Conservation (phyloP, 305 asterid species). For the Fraxinus sp. region DNA sequence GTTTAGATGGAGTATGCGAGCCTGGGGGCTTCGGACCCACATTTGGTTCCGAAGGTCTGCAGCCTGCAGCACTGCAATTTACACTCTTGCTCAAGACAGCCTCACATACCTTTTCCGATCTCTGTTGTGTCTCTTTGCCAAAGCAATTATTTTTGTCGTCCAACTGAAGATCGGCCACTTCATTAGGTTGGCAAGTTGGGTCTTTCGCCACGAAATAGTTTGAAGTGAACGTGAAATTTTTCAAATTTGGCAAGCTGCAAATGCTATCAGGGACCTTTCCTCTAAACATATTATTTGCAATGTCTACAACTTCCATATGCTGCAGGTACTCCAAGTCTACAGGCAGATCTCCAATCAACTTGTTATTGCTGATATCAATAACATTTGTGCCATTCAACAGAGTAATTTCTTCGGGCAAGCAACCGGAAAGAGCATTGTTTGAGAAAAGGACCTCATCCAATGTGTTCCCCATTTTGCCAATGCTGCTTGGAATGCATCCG, state of each 20-base stretch:
- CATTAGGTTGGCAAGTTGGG: slow-evolving; percentile 33
- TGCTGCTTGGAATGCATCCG: slow-evolving; percentile 71
- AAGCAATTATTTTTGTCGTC: slow-evolving; percentile 54
- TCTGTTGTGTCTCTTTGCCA: slow-evolving; percentile 34
- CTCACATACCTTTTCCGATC: slow-evolving; percentile 42
- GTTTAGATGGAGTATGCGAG: not conserved
- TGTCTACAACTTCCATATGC: slow-evolving; percentile 42
- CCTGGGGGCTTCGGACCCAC: slow-evolving; percentile 17
- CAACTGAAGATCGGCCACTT: slow-evolving; percentile 20
- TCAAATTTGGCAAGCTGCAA: slow-evolving; percentile 51
- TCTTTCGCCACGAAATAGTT: slow-evolving; percentile 70
- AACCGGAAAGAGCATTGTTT: slow-evolving; percentile 49
- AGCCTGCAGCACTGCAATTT: slow-evolving; percentile 42
- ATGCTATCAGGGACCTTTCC: slow-evolving; percentile 55
- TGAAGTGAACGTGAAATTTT: slow-evolving; percentile 39
- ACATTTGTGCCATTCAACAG: slow-evolving; percentile 38
- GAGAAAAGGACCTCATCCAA: slow-evolving; percentile 49
- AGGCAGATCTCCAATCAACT: slow-evolving; percentile 49
- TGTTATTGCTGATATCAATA: slow-evolving; percentile 44
- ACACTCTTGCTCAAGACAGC: slow-evolving; percentile 39
- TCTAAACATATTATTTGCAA: slow-evolving; percentile 46
- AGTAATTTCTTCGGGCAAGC: slow-evolving; percentile 69
- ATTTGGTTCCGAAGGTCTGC: slow-evolving; percentile 29
- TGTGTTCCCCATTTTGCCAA: slow-evolving; percentile 64
- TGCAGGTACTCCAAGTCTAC: slow-evolving; percentile 42